phyloP scores from a whole-genome alignment of 495 filamentous ascomycete genomes.

The Lasiosphaeria miniovina region DNA sequence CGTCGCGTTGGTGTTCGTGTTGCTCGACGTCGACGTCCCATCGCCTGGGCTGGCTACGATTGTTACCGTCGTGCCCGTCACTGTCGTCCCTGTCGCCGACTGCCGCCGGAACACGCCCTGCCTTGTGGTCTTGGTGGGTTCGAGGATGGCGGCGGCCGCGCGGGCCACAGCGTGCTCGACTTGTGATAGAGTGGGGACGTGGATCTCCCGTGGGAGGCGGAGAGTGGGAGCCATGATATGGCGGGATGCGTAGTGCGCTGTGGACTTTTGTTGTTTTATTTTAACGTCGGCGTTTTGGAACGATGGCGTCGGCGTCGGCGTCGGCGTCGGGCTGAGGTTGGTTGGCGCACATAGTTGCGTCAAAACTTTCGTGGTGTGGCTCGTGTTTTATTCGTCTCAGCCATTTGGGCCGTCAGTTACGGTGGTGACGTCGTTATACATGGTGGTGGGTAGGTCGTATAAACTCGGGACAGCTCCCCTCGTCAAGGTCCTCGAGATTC shows the following conservation, averaged over 20 bases:
- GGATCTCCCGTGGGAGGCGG: no score
- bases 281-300: no score
- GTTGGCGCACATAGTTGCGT: not conserved
- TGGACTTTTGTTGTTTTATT: no score
- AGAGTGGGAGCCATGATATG: no score
- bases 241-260: no score
- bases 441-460: not conserved
- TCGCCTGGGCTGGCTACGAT: slow-evolving; percentile 16
- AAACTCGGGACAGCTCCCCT: not conserved
- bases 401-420: not conserved
- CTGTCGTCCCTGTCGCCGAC: not conserved
- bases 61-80: not conserved
- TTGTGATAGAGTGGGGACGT: no score
- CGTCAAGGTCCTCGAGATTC: no score
- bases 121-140: not conserved
- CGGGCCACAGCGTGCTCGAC: no score
- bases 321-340: no score
- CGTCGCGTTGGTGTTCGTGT: slow-evolving; percentile 11
- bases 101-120: not conserved
- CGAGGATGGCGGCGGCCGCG: not conserved
- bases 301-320: no score
- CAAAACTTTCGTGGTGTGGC: not conserved
- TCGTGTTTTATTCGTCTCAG: not conserved
- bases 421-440: not conserved
- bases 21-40: slow-evolving; percentile 7